Conservation (phyloP, 75 land plant species). For the Picea sitchensis region DNA sequence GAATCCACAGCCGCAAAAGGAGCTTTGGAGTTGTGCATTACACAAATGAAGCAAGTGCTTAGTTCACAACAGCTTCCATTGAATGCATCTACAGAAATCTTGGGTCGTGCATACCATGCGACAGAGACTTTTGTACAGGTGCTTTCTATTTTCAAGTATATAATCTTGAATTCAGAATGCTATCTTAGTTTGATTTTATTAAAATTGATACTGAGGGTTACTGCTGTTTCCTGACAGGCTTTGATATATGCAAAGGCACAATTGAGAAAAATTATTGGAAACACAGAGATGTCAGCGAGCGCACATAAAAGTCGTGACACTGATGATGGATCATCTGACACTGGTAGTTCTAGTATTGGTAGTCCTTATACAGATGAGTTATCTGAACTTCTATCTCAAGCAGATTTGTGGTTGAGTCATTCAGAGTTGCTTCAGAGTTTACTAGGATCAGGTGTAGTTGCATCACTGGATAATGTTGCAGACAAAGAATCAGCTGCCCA, state of each 20-base stretch:
- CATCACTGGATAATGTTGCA: slow-evolving; percentile 87
- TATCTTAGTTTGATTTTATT: neutral
- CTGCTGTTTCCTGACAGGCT: slow-evolving; percentile 41
- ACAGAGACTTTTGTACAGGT: slow-evolving; percentile 99
- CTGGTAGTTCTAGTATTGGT: slow-evolving; percentile 62
- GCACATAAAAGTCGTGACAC: slow-evolving; percentile 44
- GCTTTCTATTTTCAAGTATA: neutral
- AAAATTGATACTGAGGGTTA: neutral
- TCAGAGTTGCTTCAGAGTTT: slow-evolving; percentile 95
- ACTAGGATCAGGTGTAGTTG: slow-evolving; percentile 83
- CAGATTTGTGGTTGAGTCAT: slow-evolving; percentile 88
- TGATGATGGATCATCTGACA: slow-evolving; percentile 61
- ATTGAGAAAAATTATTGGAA: slow-evolving; percentile 69
- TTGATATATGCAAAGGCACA: slow-evolving; percentile 62
- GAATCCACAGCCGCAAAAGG: slow-evolving; percentile 77
- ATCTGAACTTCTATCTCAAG: slow-evolving; percentile 62
- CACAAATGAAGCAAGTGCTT: slow-evolving; percentile 81
- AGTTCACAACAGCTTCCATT: slow-evolving; percentile 70
- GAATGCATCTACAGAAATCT: slow-evolving; percentile 72
- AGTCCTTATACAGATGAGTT: slow-evolving; percentile 58
- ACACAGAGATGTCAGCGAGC: slow-evolving; percentile 39
- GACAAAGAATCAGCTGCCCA: slow-evolving; percentile 74
- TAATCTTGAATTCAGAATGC: slow-evolving; percentile 1
- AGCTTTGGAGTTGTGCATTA: slow-evolving; percentile 74
- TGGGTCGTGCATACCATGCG: slow-evolving; percentile 93